Conservation (phyloP, 1,284 basidiomycete species). For the Thecaphora thlaspeos region DNA sequence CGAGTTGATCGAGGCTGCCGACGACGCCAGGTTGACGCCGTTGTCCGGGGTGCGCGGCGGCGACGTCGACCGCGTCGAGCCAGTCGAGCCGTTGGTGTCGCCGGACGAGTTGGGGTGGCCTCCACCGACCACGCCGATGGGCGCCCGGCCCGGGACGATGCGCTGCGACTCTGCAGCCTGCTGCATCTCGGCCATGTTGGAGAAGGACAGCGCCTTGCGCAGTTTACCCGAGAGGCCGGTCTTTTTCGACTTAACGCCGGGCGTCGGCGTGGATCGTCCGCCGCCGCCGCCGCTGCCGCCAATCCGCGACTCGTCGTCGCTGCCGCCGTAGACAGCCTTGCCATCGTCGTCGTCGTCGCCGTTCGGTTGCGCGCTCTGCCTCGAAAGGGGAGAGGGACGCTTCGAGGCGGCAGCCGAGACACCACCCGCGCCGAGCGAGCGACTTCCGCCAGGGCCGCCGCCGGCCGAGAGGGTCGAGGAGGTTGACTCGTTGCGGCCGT, state of each 20-base stretch:
- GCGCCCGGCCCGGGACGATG: neutral
- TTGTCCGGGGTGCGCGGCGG: constrained; percentile 49
- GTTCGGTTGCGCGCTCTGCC: constrained; percentile 15
- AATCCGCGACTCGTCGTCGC: constrained; percentile 41
- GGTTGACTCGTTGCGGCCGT: constrained; percentile 12
- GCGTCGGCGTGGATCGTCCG: constrained; percentile 39
- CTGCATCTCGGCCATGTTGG: constrained; percentile 41
- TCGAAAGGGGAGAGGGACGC: constrained; percentile 48
- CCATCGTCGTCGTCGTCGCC: constrained; percentile 29
- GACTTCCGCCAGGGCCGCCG: neutral
- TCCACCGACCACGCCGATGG: constrained; percentile 16
- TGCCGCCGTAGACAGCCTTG: constrained; percentile 41
- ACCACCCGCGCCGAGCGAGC: neutral
- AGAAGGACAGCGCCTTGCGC: constrained; percentile 48
- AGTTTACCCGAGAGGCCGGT: constrained; percentile 47
- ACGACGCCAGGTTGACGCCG: constrained; percentile 35
- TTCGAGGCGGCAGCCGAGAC: no score
- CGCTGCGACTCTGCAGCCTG: constrained; percentile 1
- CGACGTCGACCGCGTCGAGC: constrained; percentile 48
- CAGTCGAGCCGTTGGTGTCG: constrained; percentile 47
- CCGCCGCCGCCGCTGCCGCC: no score
- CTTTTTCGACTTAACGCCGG: constrained; percentile 38
- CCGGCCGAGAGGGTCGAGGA: neutral
- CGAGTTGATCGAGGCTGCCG: constrained; percentile 50
- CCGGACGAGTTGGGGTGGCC: constrained; percentile 35